These are phyloP conservation scores for Amaranthus palmeri DNA, from an alignment of 148 eudicot species.

Conservation along the genomic window DNA sequence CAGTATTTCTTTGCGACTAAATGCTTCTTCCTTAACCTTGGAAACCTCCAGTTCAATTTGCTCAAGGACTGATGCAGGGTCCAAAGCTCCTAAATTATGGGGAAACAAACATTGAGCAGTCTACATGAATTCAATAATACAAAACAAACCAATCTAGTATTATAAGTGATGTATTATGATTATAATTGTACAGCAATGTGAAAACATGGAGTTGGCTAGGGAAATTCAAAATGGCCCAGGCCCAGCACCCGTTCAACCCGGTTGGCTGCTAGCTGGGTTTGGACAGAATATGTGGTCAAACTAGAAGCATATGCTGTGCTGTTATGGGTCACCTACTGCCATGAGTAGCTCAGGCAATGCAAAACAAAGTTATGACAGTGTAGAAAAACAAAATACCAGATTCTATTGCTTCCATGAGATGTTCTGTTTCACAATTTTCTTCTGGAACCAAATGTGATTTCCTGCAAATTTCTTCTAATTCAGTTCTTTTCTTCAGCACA, in stretches of 20 bases:
- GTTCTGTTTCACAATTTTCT: slow-evolving; percentile 49
- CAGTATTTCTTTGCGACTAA: slow-evolving; percentile 85
- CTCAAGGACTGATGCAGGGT: slow-evolving; percentile 65
- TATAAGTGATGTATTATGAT: background rate
- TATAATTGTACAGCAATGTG: background rate
- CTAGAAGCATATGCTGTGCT: no score
- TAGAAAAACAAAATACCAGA: slow-evolving; percentile 44
- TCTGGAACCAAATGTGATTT: slow-evolving; percentile 70
- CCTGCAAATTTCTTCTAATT: slow-evolving; percentile 76
- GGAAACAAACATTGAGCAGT: slow-evolving; percentile 10
- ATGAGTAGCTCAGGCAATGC: background rate
- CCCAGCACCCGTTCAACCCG: no score
- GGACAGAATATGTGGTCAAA: no score
- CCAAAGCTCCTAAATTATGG: slow-evolving; percentile 53
- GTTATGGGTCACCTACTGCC: no score
- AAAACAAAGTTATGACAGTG: background rate
- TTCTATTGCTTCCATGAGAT: slow-evolving; percentile 60
- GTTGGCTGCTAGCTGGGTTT: no score
- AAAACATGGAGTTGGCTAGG: background rate
- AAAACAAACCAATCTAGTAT: background rate
- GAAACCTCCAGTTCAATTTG: slow-evolving; percentile 66
- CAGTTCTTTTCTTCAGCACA: slow-evolving; percentile 76
- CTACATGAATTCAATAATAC: background rate
- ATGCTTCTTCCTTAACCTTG: slow-evolving; percentile 86
- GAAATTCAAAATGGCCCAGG: no score